Base-by-base conservation (phyloP, 2,329 filamentous ascomycete species). In the Fusarium neocosmosporiellum region DNA sequence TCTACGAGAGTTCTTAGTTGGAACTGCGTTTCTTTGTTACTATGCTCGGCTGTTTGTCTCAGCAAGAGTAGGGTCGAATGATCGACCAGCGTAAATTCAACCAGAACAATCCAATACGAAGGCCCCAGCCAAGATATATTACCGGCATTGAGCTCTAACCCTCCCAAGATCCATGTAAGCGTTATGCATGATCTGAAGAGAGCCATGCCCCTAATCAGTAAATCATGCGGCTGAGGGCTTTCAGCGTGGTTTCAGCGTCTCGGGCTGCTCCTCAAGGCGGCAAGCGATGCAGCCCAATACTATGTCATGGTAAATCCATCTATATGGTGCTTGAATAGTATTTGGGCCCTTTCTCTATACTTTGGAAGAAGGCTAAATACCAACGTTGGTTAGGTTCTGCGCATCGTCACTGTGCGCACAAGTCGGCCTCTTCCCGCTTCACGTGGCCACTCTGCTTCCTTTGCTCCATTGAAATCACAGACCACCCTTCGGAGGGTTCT, bases 91-190 rank as follows among this genome's bases (percentile, higher is more conserved):
- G 14, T 3, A 41, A 41, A 20, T 20, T 46, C 41, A 24, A 46
- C 22, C 20, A 41, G 37, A 22, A 11, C 11, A 4, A 11, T n/a
- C 11, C 20, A 41, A 41, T 46, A 5, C 41, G 22, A 27, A 46
- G 41, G 22, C 8, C 14, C 5, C 16, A 18, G n/a, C n/a, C 39
- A 22, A 41, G n/a, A 41, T 8, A 22, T 5, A 2, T 1, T 22
- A 41, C 11, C 11, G 6, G 7, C 11, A 22, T 41, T 41, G 6
- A 22, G 14, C 8, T 24, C 2, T 24, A 5, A 7, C 14, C 14
- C 7, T 24, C 4, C 8, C 2, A 24, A 5, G 18, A 2, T 16
- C 22, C 3, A 3, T 2, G 2, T 18, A 3, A 5, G 3, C 8
- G 22, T 10, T 18, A 27, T 6, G 4, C 18, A 6, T 2, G 9